Evolutionary conservation across 257 asterid genomes (phyloP).

Genomic region (Lycium ferocissimum): DNA sequence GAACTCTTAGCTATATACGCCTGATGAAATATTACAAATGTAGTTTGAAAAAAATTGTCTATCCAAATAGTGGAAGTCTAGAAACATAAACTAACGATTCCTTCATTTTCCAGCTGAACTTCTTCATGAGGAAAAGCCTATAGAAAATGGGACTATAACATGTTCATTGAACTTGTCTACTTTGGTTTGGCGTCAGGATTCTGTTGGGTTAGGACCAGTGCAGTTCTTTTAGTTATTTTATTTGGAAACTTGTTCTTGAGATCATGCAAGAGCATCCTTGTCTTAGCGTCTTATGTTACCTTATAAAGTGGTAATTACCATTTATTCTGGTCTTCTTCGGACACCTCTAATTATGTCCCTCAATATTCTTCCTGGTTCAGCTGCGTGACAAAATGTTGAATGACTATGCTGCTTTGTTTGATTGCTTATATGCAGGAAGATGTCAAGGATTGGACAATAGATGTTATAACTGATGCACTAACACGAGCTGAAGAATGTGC

Average conservation of each 20-base stretch:
- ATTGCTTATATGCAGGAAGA: constrained; percentile 64
- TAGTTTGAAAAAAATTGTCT: background rate
- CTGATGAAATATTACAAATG: background rate
- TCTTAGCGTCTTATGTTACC: background rate
- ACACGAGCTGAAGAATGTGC: constrained; percentile 85
- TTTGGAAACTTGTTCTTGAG: background rate
- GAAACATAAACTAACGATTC: background rate
- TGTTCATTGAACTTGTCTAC: background rate
- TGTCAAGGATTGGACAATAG: constrained; percentile 85
- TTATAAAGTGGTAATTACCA: background rate
- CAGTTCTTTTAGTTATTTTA: background rate
- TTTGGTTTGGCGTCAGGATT: background rate
- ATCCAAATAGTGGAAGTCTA: background rate
- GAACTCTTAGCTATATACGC: background rate
- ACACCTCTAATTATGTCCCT: background rate
- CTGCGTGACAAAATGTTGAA: constrained; percentile 24
- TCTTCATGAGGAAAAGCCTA: background rate
- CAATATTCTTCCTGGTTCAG: background rate
- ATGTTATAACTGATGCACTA: constrained; percentile 74
- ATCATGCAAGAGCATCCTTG: background rate
- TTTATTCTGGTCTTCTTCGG: background rate
- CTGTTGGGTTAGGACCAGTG: background rate
- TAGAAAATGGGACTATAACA: background rate
- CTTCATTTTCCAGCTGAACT: background rate
- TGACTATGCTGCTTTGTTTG: background rate